Conservation (phyloP, 1,284 basidiomycete species). For the Hypsizygus ulmarius region DNA sequence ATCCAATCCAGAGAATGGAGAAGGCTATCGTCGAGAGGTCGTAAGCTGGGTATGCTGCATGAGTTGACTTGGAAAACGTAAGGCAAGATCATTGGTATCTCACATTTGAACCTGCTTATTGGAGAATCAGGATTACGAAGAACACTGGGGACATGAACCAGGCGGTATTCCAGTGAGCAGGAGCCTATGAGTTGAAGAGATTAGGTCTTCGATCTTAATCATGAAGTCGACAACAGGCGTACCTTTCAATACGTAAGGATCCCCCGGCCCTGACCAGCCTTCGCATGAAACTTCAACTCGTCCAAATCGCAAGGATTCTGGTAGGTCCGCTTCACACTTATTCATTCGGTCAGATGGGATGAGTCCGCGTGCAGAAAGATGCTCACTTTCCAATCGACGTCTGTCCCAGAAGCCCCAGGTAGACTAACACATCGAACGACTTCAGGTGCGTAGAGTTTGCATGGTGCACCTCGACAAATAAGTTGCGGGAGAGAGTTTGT, state of each 20-base stretch:
- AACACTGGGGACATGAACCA: slow-evolving; percentile 60
- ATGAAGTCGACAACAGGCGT: slow-evolving; percentile 17
- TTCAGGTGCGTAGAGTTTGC: slow-evolving; percentile 74
- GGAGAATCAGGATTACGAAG: slow-evolving; percentile 39
- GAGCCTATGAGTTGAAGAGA: slow-evolving; percentile 53
- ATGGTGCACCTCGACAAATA: slow-evolving; percentile 76
- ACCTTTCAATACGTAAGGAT: slow-evolving; percentile 85
- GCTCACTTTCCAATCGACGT: slow-evolving; percentile 82
- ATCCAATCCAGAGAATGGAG: slow-evolving; percentile 51
- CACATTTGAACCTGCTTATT: slow-evolving; percentile 22
- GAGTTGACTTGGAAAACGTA: slow-evolving; percentile 2
- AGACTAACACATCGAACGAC: slow-evolving; percentile 83
- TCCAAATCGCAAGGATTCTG: slow-evolving; percentile 77
- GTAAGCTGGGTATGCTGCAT: slow-evolving; percentile 29
- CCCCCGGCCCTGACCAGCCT: slow-evolving; percentile 80
- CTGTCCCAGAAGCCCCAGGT: slow-evolving; percentile 66
- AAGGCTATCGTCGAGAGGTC: slow-evolving; percentile 48
- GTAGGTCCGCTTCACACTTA: slow-evolving; percentile 88
- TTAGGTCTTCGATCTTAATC: background rate
- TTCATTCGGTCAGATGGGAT: background rate
- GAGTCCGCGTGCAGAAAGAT: slow-evolving; percentile 9
- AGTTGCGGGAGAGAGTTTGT: slow-evolving; percentile 74
- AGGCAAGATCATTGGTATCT: slow-evolving; percentile 3
- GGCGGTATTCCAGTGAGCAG: slow-evolving; percentile 77
- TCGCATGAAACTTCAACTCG: slow-evolving; percentile 82